Evolutionary conservation across 2,329 filamentous ascomycete genomes (phyloP).

Genomic region (Akanthomyces dipterigenus): DNA sequence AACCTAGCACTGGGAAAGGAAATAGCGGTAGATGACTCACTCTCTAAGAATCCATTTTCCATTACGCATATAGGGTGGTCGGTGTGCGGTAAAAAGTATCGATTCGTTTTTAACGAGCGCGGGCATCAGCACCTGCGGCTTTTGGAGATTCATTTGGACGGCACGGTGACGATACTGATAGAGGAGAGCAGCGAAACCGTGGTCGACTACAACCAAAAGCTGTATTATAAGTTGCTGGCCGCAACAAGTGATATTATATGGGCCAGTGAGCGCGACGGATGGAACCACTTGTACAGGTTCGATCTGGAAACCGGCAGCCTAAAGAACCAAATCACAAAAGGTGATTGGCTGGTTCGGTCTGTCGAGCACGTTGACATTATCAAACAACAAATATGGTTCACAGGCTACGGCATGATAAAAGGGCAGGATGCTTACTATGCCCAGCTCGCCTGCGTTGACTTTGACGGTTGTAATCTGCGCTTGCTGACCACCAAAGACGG

Average conservation of each 20-base stretch:
- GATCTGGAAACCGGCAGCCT: conserved; percentile 9
- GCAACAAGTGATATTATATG: conserved; percentile 20
- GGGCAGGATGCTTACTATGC: conserved; percentile 21
- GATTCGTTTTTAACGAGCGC: conserved; percentile 16
- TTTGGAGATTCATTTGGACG: not conserved
- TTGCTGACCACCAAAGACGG: conserved; percentile 22
- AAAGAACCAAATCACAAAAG: conserved; percentile 20
- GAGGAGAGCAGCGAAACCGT: conserved; percentile 15
- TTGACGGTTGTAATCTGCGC: conserved; percentile 21
- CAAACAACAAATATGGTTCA: conserved; percentile 17
- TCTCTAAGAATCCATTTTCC: conserved; percentile 13
- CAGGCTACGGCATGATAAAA: conserved; percentile 16
- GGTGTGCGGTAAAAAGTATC: conserved; percentile 11
- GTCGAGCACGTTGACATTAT: conserved; percentile 18
- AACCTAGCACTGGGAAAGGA: conserved; percentile 1
- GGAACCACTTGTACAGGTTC: conserved; percentile 23
- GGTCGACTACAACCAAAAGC: conserved; percentile 15
- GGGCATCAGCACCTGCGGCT: conserved; percentile 15
- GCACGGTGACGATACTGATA: conserved; percentile 9
- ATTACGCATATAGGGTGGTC: conserved; percentile 13
- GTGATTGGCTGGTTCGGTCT: conserved; percentile 19
- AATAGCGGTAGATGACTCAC: conserved; percentile 1
- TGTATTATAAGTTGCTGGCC: not conserved
- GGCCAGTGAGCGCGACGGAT: conserved; percentile 23
- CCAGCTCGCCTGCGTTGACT: conserved; percentile 19